Evolutionary conservation across 1,139 yeast species (phyloP).

Genomic region (Candida smagusa): DNA sequence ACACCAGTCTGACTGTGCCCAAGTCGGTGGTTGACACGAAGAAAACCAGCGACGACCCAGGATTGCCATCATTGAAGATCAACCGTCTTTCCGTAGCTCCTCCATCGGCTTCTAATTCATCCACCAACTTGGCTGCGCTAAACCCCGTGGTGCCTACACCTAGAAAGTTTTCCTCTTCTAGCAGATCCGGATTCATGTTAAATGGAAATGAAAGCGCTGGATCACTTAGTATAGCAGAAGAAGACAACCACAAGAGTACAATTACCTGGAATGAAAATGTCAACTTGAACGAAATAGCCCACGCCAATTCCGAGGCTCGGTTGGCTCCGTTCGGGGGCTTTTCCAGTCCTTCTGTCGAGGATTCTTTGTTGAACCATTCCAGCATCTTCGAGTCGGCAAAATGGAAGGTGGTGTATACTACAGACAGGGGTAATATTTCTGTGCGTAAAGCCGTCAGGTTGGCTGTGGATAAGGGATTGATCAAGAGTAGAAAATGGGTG

Average conservation of each 20-base stretch:
- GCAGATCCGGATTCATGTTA: slow-evolving; percentile 22
- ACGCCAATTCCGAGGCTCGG: slow-evolving; percentile 26
- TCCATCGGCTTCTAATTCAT: slow-evolving; percentile 8
- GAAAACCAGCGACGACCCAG: slow-evolving; percentile 27
- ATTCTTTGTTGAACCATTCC: slow-evolving; percentile 38
- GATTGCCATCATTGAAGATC: slow-evolving; percentile 40
- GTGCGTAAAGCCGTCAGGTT: slow-evolving; percentile 78
- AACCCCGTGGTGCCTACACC: slow-evolving; percentile 5
- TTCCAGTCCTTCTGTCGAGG: slow-evolving; percentile 52
- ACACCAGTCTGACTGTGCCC: slow-evolving; percentile 19
- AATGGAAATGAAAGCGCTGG: slow-evolving; percentile 28
- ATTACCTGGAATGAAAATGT: slow-evolving; percentile 11
- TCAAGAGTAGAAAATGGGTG: slow-evolving; percentile 63
- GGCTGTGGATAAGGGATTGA: slow-evolving; percentile 49
- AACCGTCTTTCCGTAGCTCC: slow-evolving; percentile 29
- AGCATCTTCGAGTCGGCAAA: slow-evolving; percentile 69
- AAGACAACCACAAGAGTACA: slow-evolving; percentile 7
- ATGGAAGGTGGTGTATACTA: slow-evolving; percentile 66
- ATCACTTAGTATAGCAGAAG: slow-evolving; percentile 32
- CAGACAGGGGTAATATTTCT: slow-evolving; percentile 81
- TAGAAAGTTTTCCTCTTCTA: slow-evolving; percentile 18
- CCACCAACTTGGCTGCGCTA: slow-evolving; percentile 13
- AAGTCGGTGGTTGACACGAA: slow-evolving; percentile 42
- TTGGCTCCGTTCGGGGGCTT: slow-evolving; percentile 79
- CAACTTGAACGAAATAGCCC: slow-evolving; percentile 28